Evolutionary conservation across 306 rosid genomes (phyloP).

Genomic region (Quercus ilex): DNA sequence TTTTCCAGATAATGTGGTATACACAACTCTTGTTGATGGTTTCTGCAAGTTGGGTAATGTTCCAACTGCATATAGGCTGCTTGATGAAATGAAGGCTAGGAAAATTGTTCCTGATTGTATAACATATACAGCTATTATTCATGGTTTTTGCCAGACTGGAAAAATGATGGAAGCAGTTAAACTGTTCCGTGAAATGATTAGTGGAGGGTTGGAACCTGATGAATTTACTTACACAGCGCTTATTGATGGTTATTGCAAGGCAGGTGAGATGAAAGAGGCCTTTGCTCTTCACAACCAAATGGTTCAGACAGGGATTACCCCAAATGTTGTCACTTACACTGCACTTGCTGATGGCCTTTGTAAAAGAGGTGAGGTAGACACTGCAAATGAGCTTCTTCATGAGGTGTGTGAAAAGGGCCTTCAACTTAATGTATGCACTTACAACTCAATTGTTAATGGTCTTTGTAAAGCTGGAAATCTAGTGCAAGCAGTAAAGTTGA

Average conservation of each 20-base stretch:
- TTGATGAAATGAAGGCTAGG: constrained; percentile 58
- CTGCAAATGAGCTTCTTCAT: constrained; percentile 79
- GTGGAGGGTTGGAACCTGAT: constrained; percentile 63
- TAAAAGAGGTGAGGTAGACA: constrained; percentile 71
- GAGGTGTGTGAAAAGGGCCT: constrained; percentile 79
- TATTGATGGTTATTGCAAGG: constrained; percentile 81
- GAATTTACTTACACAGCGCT: constrained; percentile 75
- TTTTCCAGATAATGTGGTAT: constrained; percentile 68
- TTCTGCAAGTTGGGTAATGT: constrained; percentile 61
- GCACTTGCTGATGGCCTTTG: constrained; percentile 84
- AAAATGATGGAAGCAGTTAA: constrained; percentile 62
- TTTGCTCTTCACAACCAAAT: constrained; percentile 79
- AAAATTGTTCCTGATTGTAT: constrained; percentile 63
- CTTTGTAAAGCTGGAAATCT: constrained; percentile 80
- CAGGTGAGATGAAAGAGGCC: constrained; percentile 69
- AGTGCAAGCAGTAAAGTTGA: constrained; percentile 55
- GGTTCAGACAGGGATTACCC: constrained; percentile 61
- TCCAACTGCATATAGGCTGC: constrained; percentile 46
- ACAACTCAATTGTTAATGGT: constrained; percentile 71
- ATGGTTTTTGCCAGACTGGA: constrained; percentile 64
- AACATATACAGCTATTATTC: constrained; percentile 63
- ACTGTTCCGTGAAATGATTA: constrained; percentile 56
- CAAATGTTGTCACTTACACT: constrained; percentile 76
- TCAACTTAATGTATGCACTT: constrained; percentile 70
- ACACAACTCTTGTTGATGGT: constrained; percentile 74